Evolutionary conservation across 1,284 basidiomycete species (phyloP), one percentile per base, ranked within the genome.

Genomic region (Apiotrichum domesticum): DNA sequence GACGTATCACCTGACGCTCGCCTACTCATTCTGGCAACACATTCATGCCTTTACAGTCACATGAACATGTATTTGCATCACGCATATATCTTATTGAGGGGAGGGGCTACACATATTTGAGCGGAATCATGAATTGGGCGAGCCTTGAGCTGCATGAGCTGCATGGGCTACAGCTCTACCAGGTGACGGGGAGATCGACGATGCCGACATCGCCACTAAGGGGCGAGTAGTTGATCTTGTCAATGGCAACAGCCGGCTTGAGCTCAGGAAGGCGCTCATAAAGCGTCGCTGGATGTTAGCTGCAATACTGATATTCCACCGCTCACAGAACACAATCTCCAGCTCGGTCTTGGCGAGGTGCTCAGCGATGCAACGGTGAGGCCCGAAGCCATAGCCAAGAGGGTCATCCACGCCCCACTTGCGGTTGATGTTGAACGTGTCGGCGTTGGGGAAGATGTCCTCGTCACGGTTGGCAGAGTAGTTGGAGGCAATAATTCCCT

Each of bases 401-500:
- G 51, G 55, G 46, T 50, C 48, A 6, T 57, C 42, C 10, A 11
- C 34, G 43, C 43, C 46, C 37, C 47, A 57, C 51, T 40, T 53
- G 51, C 56, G 56, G 39, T 48, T 40, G 21, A 57, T 57, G 52
- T 57, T 46, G 15, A 57, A 57, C 37, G 2, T 42, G 52, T 57
- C 56, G 11, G 56, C 32, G 34, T 57, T 33, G 32, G 37, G 35
- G 47, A 57, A 57, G 15, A 50, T 29, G 47, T 57, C 56, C 8
- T 15, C 35, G 47, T 57, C 56, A n/a, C 56, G 56, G 44, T 57
- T 57, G 35, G 51, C 56, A 21, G 47, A 50, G 52, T 57, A 57
- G 52, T 57, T 57, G n/a, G 51, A 53, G 10, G 56, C 56, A 21
- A 57, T 57, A 44, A 57, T 57, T 46, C 56, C 56, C 15, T 57